phyloP scores from a whole-genome alignment of 139 green algal genomes.

The Micractinium sp. region DNA sequence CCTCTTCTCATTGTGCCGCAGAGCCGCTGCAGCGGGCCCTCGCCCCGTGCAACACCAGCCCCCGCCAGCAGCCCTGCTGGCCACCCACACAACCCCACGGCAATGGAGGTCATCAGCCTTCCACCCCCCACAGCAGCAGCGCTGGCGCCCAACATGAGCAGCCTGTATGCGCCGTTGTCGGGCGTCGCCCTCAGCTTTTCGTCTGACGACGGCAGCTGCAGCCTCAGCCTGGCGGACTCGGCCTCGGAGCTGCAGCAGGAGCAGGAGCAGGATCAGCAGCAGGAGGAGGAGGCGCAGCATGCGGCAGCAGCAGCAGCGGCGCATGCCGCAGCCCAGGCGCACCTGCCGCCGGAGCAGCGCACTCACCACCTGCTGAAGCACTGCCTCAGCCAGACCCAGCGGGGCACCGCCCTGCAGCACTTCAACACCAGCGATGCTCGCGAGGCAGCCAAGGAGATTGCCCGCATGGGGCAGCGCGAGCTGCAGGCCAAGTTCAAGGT shows the following conservation, averaged over 20 bases:
- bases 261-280: not conserved
- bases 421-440: conserved; percentile 49
- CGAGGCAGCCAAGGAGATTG: conserved; percentile 53
- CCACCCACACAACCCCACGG: too few relatives aligned
- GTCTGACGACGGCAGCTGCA: not conserved
- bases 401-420: conserved; percentile 35
- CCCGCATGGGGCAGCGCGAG: conserved; percentile 55
- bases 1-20: not conserved
- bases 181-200: not conserved
- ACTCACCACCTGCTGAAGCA: conserved; percentile 60
- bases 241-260: not conserved
- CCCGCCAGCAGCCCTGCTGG: not conserved
- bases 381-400: conserved; percentile 45
- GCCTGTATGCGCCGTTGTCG: not conserved
- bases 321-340: not conserved
- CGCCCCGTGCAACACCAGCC: not conserved
- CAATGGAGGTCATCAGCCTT: too few relatives aligned
- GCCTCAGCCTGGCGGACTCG: conserved; percentile 1
- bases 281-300: not conserved
- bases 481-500: conserved; percentile 55
- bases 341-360: conserved; percentile 9
- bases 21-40: not conserved
- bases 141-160: not conserved
- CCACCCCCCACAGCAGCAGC: too few relatives aligned
- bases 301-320: not conserved